Conservation (phyloP, 495 filamentous ascomycete genomes). For the Hypomontagnella submonticulosa region DNA sequence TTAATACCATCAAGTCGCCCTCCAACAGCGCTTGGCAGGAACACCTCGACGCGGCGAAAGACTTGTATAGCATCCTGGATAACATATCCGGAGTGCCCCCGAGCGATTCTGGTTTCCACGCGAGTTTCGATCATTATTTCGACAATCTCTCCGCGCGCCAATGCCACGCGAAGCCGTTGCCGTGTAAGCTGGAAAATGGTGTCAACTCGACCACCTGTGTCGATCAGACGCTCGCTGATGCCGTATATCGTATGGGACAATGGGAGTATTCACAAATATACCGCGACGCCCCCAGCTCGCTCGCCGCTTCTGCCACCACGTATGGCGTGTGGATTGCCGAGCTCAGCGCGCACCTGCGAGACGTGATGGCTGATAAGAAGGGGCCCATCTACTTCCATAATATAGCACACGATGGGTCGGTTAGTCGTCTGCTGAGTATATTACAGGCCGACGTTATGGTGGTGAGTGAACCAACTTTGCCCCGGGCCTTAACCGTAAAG, state of each 20-base stretch:
- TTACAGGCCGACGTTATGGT: conserved; percentile 75
- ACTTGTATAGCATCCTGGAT: conserved; percentile 66
- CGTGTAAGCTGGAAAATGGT: conserved; percentile 61
- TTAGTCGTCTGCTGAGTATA: conserved; percentile 69
- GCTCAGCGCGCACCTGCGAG: conserved; percentile 67
- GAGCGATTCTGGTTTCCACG: conserved; percentile 67
- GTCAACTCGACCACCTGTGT: conserved; percentile 61
- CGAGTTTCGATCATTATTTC: conserved; percentile 75
- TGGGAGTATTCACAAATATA: conserved; percentile 78
- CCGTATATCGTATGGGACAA: conserved; percentile 73
- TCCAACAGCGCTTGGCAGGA: conserved; percentile 62
- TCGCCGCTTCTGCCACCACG: conserved; percentile 61
- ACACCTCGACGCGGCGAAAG: conserved; percentile 65
- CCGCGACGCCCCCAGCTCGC: conserved; percentile 66
- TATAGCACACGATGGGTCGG: conserved; percentile 74
- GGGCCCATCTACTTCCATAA: conserved; percentile 70
- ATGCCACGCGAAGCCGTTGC: conserved; percentile 71
- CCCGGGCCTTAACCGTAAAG: neutral
- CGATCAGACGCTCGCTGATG: conserved; percentile 63
- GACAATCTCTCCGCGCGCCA: conserved; percentile 76
- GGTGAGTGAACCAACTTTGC: conserved; percentile 13
- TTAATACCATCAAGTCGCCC: conserved; percentile 58
- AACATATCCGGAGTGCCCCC: conserved; percentile 67
- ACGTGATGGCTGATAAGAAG: conserved; percentile 50
- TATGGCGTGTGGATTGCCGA: conserved; percentile 75